These are phyloP conservation scores for Chlamydomonas sphaeroides DNA, from an alignment of 139 green algal genomes.

Conservation along the genomic window DNA sequence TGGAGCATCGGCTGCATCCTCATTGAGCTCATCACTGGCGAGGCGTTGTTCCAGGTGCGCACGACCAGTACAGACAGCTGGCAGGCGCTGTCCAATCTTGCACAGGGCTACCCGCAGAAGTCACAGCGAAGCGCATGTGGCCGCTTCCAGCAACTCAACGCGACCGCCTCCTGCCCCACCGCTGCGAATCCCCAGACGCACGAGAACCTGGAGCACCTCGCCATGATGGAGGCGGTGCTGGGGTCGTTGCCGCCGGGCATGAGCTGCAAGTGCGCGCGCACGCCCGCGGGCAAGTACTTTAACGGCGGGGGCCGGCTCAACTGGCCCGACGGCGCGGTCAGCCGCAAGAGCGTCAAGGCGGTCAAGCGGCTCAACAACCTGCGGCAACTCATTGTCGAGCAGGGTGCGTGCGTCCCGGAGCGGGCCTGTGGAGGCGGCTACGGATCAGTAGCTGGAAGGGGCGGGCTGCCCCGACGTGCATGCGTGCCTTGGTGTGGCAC, in stretches of 20 bases:
- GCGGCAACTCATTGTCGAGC: constrained; percentile 33
- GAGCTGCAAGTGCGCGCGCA: constrained; percentile 39
- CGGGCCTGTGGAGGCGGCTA: too few species aligned
- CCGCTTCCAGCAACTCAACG: background rate
- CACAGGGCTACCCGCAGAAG: too few species aligned
- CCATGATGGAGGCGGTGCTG: constrained; percentile 97
- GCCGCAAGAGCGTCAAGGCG: constrained; percentile 78
- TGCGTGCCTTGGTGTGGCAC: too few species aligned
- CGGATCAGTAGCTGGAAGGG: background rate
- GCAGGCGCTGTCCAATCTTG: too few species aligned
- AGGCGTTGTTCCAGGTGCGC: constrained; percentile 83
- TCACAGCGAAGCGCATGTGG: too few species aligned
- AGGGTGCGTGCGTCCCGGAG: background rate
- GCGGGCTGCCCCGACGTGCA: too few species aligned
- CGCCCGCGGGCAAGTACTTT: constrained; percentile 57
- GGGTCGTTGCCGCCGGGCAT: constrained; percentile 75
- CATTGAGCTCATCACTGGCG: constrained; percentile 91
- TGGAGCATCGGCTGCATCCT: constrained; percentile 98
- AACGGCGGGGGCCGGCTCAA: constrained; percentile 55
- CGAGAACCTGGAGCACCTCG: constrained; percentile 98
- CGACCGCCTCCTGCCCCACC: background rate
- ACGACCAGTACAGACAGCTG: too few species aligned
- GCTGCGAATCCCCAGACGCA: constrained; percentile 80
- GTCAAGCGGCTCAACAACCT: constrained; percentile 66
- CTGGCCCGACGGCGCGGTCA: constrained; percentile 81